Base-by-base conservation (phyloP, 345 rosid genomes). In the Balakata baccata region DNA sequence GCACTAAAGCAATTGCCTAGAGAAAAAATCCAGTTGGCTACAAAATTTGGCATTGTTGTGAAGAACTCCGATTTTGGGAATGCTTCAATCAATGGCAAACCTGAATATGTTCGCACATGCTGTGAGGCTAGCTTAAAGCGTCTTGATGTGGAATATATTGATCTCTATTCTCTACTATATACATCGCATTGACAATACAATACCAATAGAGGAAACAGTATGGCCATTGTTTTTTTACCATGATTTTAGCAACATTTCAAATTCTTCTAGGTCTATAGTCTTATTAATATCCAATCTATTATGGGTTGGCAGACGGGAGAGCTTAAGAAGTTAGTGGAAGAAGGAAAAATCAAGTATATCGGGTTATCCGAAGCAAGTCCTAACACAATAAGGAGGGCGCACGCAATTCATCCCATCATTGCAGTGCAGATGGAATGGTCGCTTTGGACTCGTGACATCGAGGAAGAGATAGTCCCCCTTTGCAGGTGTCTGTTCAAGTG, bases 341-440 rank as follows among this genome's bases (percentile, higher is more conserved):
- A 50, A 50, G 53, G 53, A 11, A 50, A 50, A 12, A 50, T 50
- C 0, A 50, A 11, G 53, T 50, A 50, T 17, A 50, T 14, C 9
- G 53, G 53, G 12, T 14, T 50, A 50, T 50, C 53, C 12, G 53
- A 50, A 50, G 53, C 53, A 50, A 50, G 53, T 50, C 16, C 53
- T 10, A 12, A 50, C 17, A 50, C 53, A 10, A 50, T 50, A 50
- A 50, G 53, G 53, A 50, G 53, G 11, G 53, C 53, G 1, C 53
- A 50, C 1, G 17, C 17, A 0, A 12, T 50, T 50, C 53, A 50
- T 50, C 74, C 74, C 14, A 62, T 75, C 2, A 60, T 64, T 61
- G 74, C 74, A 9, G 69, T 69, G 7, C 74, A 75, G 12, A 75
- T 75, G 69, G 78, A 75, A 69, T 75, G 78, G 74, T 75, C 74